Evolutionary conservation across 345 rosid species (phyloP), one percentile per base, ranked within the genome.

Genomic region (Populus nigra): DNA sequence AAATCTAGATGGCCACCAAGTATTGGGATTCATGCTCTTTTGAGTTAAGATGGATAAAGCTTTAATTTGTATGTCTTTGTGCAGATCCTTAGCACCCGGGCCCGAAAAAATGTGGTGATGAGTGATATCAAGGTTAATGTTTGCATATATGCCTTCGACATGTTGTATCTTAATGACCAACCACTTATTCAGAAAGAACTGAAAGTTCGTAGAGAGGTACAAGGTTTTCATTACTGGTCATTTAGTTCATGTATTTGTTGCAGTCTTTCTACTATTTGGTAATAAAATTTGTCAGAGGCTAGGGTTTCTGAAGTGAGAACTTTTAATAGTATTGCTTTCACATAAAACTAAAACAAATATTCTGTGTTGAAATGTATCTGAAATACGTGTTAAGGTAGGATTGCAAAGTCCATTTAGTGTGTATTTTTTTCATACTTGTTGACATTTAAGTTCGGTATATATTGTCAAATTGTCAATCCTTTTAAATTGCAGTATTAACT

Each of bases 131-230:
- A 93, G 86, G 90, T 96, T 85, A 88, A 91, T 70, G 97, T 96
- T 62, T 93, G 99, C 89, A 85, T 93, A 81, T 96, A 84, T 84
- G 97, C 98, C 62, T 96, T 93, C 84, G 99, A 96, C 83, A 80
- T 96, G 71, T 84, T 96, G 77, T 92, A 90, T 86, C 87, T 89
- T 35, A 89, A 96, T 85, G 95, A 92, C 65, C 84, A 91, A 76
- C 87, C 90, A 70, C 93, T 96, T 80, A 84, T 93, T 77, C 97
- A 90, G 77, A 92, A 96, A 77, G 84, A 91, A 74, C 89, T 96
- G 49, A 82, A 83, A 67, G 86, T 88, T 78, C 94, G 95, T 68
- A 90, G 96, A 85, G 90, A 91, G 98, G 99, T 93, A 88, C 38
- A 72, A 16, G 65, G 71, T 25, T 77, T 74, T 74, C 39, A 36